Base-by-base conservation (phyloP, 2,329 filamentous ascomycete genomes). In the Triangularia setosa region DNA sequence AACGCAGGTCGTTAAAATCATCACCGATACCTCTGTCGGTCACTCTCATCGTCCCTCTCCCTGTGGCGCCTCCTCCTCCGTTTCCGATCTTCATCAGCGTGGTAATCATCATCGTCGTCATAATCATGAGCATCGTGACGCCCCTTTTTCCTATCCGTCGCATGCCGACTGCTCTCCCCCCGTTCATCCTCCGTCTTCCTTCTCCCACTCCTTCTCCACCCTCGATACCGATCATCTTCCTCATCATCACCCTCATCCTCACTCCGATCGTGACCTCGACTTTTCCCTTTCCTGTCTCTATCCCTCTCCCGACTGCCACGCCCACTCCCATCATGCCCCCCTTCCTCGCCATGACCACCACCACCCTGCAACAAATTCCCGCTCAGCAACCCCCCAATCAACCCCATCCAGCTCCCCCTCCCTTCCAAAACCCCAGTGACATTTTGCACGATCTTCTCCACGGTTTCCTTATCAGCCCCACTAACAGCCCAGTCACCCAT, bases 401-500 rank as follows among this genome's bases (percentile, higher is more conserved):
- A 23, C 7, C 73, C 73, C 28, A 75, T 53, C 64, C 73, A 71
- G 0, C 73, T 72, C 0, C 66, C 65, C 18, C 64, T 68, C 0
- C 67, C 72, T 25, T 77, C 76, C 25, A 80, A 44, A 28, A 73
- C 67, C 0, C 70, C 70, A 59, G 70, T 75, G 16, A 77, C 73
- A 16, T 68, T 64, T 25, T 68, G 63, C 53, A 78, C 74, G 8
- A 79, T 71, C 23, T 71, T 70, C 30, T 82, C 79, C 3, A 82
- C 77, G 25, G 74, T 72, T 58, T 78, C 76, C 0, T 69, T 68
- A 24, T 84, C 79, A 0, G 79, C 80, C 5, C 80, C 79, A 2
- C 73, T 75, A 0, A 83, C 73, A 24, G 78, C 76, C 81, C 81
- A 84, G 14, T 76, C 73, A 0, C 81, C 81, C 0, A 69, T 72